Evolutionary conservation across 495 filamentous ascomycete species (phyloP), one percentile per base, ranked within the genome.

Genomic region (Aspergillus bridgeri): DNA sequence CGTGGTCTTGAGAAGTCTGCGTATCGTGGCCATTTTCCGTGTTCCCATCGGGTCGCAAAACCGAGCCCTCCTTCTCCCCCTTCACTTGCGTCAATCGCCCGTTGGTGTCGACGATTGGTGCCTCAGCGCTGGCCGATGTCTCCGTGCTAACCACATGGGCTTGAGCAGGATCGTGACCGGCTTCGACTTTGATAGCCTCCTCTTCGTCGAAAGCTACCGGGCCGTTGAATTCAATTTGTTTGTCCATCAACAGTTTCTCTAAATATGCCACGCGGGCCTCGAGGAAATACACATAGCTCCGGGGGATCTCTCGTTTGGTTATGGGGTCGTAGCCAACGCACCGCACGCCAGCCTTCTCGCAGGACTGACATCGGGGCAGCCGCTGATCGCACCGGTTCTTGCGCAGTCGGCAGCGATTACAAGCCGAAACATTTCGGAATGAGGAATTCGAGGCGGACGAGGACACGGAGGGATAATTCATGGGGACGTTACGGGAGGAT

Each of bases 321-420:
- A 97, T 95, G 20, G 92, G 93, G 68, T 98, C 93, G 67, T 95
- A 97, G 42, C 93, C 93, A 47, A 96, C 91, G 67, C 93, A 97
- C 63, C 87, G 87, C 29, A 93, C 89, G 61, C 82, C 80, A 15
- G 90, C 92, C 75, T 96, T 97, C 69, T 91, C 91, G 69, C 93
- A 98, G 57, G 88, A 86, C 48, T 89, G 84, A 72, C 93, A 98
- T 51, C 88, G 88, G 22, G 93, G 93, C 48, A 98, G 81, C 47
- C 86, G 85, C 77, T 96, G 92, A 68, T 98, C 93, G 67, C 93
- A 98, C 24, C 92, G 83, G 65, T 98, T 96, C 75, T 98, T 98
- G 61, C 93, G 84, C 60, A 93, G 74, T 13, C 93, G 85, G 68
- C 93, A 98, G 20, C 93, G 85, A 74, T 96, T 95, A 70, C 93